phyloP scores from a whole-genome alignment of 306 rosid genomes.

The Pterocarpus macrocarpus region DNA sequence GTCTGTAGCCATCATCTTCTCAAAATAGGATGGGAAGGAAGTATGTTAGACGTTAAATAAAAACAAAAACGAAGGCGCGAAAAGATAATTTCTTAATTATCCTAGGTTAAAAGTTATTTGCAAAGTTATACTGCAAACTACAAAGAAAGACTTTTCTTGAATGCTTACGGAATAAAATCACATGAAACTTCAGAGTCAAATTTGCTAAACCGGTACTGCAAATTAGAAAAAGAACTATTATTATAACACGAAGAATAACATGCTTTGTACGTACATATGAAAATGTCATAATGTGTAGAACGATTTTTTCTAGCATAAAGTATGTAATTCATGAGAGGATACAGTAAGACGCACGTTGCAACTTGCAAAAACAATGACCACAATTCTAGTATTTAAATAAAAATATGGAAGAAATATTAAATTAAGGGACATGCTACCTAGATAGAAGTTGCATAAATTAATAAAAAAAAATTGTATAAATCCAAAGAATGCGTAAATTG shows the following conservation, averaged over 20 bases:
- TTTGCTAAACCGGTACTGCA: neutral
- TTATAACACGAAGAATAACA: neutral
- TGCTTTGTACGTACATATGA: neutral
- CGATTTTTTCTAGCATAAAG: neutral
- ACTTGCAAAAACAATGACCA: neutral
- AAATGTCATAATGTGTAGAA: neutral
- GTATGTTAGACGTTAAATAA: neutral
- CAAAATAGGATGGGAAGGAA: neutral
- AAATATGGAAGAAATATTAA: neutral
- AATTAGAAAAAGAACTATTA: neutral
- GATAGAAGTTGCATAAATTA: neutral
- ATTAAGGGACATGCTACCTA: neutral
- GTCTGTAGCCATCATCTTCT: conserved; percentile 3
- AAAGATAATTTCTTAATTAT: neutral
- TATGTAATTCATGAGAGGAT: conserved; percentile 4
- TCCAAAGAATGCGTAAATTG: neutral
- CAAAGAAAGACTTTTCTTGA: neutral
- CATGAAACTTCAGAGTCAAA: neutral
- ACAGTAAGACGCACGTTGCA: neutral
- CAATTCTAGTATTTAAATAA: neutral
- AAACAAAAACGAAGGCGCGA: neutral
- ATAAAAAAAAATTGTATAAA: neutral
- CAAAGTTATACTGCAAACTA: neutral
- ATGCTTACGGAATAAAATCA: neutral
- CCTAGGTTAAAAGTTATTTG: neutral